phyloP scores from a whole-genome alignment of 2,329 filamentous ascomycete genomes.

The Penicillium psychrosexuale region DNA sequence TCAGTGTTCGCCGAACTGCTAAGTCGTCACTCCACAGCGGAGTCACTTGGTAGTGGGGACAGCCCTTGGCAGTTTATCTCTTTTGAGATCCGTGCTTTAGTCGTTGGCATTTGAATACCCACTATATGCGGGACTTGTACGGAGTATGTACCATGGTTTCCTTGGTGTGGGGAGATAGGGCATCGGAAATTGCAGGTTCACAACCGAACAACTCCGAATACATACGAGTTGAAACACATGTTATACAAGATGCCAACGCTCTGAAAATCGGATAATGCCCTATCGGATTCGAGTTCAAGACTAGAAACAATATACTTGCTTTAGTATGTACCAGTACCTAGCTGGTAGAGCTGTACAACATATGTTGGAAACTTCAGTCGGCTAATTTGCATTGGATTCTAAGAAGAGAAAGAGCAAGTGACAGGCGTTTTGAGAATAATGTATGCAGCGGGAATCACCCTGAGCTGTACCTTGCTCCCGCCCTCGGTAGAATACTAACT shows the following conservation, averaged over 20 bases:
- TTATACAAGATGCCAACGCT: conserved; percentile 1
- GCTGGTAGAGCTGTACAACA: background rate
- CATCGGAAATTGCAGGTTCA: background rate
- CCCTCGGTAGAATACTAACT: background rate
- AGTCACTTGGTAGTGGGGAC: background rate
- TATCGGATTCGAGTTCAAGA: background rate
- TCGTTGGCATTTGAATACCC: background rate
- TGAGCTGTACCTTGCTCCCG: background rate
- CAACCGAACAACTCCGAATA: background rate
- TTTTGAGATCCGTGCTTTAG: conserved; percentile 2
- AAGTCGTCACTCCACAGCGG: background rate
- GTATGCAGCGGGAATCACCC: background rate
- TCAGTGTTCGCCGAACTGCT: background rate
- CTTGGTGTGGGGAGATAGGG: background rate
- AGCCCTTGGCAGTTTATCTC: background rate
- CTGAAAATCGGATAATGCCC: background rate
- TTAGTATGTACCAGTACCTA: background rate
- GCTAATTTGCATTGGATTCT: background rate
- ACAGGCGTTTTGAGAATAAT: background rate
- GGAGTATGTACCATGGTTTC: background rate
- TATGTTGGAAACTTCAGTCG: background rate
- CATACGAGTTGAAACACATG: background rate
- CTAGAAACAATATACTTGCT: background rate
- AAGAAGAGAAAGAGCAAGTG: background rate
- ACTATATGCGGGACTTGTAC: background rate